Percentiles rank a stretch among this genome's conserved stretches.
These are phyloP conservation scores for Imleria badia DNA, from an alignment of 768 basidiomycete genomes.

Conservation along the genomic window DNA sequence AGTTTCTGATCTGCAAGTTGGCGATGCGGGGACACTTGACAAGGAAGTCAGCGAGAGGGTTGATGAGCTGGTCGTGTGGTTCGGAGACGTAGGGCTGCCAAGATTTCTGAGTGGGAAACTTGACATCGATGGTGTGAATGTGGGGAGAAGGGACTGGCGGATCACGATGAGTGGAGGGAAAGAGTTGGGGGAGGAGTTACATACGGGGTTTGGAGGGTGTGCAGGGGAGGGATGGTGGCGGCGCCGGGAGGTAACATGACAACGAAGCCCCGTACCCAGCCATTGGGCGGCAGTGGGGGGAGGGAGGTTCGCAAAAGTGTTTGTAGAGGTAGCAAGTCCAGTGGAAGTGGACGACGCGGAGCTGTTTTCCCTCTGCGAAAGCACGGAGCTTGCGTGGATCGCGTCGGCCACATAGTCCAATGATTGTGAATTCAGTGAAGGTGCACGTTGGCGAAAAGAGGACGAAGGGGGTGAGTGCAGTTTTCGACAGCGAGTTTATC, in stretches of 20 bases:
- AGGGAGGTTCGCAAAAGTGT: constrained; percentile 16
- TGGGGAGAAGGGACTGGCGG: constrained; percentile 25
- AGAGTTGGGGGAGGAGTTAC: neutral
- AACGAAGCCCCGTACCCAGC: constrained; percentile 16
- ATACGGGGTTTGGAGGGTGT: constrained; percentile 6
- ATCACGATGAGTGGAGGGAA: constrained; percentile 3
- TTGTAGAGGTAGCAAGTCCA: constrained; percentile 42
- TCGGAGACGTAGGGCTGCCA: constrained; percentile 30
- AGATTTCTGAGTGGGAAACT: constrained; percentile 30
- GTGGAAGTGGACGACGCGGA: constrained; percentile 45
- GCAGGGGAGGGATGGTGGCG: constrained; percentile 3
- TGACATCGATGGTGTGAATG: constrained; percentile 30
- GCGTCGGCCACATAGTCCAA: constrained; percentile 34
- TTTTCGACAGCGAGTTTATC: constrained; percentile 42
- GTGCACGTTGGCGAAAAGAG: constrained; percentile 17
- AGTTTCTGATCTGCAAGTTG: constrained; percentile 25
- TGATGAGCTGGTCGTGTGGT: constrained; percentile 28
- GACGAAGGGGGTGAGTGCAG: constrained; percentile 30
- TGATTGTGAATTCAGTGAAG: constrained; percentile 44
- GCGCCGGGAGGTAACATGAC: constrained; percentile 6
- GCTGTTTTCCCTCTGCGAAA: constrained; percentile 36
- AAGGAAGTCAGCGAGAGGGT: constrained; percentile 26
- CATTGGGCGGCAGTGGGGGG: neutral
- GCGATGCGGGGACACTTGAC: constrained; percentile 23
- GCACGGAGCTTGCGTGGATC: constrained; percentile 27